These are phyloP conservation scores for Podaxis sp. DNA, from an alignment of 768 basidiomycete species.

Conservation along the genomic window DNA sequence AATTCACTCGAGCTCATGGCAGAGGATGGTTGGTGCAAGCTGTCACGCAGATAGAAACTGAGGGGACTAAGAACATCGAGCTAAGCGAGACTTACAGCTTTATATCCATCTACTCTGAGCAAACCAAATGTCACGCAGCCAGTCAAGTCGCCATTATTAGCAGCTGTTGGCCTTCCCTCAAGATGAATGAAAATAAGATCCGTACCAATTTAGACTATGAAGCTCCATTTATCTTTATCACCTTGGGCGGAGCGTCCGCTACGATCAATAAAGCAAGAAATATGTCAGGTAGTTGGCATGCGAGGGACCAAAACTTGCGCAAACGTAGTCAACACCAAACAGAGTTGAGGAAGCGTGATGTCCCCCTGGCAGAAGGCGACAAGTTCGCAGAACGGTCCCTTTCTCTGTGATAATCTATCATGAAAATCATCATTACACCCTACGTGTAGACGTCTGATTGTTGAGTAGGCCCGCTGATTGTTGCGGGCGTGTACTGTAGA, in stretches of 20 bases:
- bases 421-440: neutral
- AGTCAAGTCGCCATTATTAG: neutral
- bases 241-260: neutral
- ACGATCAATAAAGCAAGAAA: neutral
- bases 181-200: neutral
- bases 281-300: neutral
- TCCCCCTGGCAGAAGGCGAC: neutral
- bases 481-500: neutral
- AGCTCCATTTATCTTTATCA: neutral
- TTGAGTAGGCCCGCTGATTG: neutral
- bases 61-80: neutral
- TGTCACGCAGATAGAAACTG: neutral
- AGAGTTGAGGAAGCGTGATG: neutral
- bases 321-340: neutral
- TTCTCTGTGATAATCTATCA: neutral
- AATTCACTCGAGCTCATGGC: neutral
- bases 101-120: constrained; percentile 3
- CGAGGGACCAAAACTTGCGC: neutral
- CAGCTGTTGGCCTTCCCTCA: neutral
- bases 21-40: neutral
- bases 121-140: neutral
- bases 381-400: neutral
- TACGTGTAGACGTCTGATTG: neutral
- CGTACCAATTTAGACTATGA: neutral
- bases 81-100: neutral